phyloP scores from a whole-genome alignment of 176 grass and related monocot genomes.

The Leersia perrieri region DNA sequence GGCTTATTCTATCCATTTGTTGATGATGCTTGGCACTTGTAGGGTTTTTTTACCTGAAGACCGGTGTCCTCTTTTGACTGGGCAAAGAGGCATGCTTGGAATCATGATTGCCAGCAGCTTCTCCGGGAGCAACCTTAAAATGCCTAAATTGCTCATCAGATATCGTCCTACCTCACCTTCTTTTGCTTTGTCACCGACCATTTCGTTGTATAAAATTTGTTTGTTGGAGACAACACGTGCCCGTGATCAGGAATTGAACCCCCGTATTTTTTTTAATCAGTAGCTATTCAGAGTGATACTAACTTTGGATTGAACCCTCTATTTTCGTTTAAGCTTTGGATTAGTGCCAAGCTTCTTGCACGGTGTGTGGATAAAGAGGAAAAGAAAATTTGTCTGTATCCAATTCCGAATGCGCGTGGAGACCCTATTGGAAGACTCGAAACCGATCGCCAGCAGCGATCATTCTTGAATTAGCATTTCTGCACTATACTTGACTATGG shows the following conservation, averaged over 20 bases:
- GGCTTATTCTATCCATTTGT: not conserved
- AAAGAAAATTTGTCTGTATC: too few species aligned
- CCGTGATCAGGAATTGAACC: not conserved
- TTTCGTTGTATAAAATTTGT: not conserved
- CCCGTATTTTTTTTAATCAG: not conserved
- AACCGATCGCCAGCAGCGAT: too few species aligned
- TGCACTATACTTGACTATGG: too few species aligned
- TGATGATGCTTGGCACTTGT: not conserved
- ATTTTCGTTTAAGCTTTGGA: too few species aligned
- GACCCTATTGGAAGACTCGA: too few species aligned
- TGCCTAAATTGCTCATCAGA: not conserved
- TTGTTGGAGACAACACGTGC: not conserved
- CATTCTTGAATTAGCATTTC: too few species aligned
- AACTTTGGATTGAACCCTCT: too few species aligned
- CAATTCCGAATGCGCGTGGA: too few species aligned
- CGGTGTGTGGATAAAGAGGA: too few species aligned
- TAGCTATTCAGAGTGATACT: not conserved
- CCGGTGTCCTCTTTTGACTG: conserved; percentile 41
- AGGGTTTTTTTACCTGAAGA: conserved; percentile 30
- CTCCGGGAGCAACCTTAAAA: not conserved
- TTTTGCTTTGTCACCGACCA: not conserved
- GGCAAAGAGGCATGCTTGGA: conserved; percentile 13
- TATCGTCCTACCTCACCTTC: not conserved
- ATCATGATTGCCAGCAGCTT: conserved; percentile 8
- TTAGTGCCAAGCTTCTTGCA: too few species aligned